phyloP scores from a whole-genome alignment of 1,284 basidiomycete species.

The Athelia psychrophila region DNA sequence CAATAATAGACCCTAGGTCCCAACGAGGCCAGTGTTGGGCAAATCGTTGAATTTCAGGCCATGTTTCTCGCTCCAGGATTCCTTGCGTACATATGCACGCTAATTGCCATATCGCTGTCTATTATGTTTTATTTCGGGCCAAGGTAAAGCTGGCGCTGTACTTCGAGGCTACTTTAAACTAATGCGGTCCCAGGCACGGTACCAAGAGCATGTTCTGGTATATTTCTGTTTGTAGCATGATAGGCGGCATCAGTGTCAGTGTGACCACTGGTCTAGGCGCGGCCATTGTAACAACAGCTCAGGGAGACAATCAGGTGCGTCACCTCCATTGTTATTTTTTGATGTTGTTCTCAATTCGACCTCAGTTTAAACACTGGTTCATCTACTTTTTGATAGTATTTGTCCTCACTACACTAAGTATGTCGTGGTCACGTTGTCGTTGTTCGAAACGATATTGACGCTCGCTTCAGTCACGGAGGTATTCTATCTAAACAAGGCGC shows the following conservation, averaged over 20 bases:
- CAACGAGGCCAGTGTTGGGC: slow-evolving; percentile 73
- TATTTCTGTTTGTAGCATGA: slow-evolving; percentile 92
- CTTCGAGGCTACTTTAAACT: neutral
- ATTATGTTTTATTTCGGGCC: slow-evolving; percentile 84
- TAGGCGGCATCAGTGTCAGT: slow-evolving; percentile 94
- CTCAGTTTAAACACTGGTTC: slow-evolving; percentile 77
- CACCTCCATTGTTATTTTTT: slow-evolving; percentile 1
- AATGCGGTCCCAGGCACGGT: slow-evolving; percentile 59
- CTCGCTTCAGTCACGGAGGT: slow-evolving; percentile 74
- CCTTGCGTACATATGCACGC: slow-evolving; percentile 69
- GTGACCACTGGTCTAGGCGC: slow-evolving; percentile 94
- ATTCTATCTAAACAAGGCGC: slow-evolving; percentile 95
- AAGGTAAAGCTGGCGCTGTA: slow-evolving; percentile 35
- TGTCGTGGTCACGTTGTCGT: slow-evolving; percentile 3
- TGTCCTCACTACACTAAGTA: slow-evolving; percentile 79
- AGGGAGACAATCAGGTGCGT: slow-evolving; percentile 81
- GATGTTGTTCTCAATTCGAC: slow-evolving; percentile 3
- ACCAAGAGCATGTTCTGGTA: slow-evolving; percentile 96
- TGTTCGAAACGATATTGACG: slow-evolving; percentile 12
- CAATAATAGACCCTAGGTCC: slow-evolving; percentile 53
- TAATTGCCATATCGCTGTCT: slow-evolving; percentile 60
- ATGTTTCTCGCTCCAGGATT: slow-evolving; percentile 90
- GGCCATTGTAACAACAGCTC: slow-evolving; percentile 84
- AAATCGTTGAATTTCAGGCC: slow-evolving; percentile 78
- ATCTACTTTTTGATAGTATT: slow-evolving; percentile 88